phyloP scores from a whole-genome alignment of 1,139 yeast genomes.

The Candida dubliniensis region DNA sequence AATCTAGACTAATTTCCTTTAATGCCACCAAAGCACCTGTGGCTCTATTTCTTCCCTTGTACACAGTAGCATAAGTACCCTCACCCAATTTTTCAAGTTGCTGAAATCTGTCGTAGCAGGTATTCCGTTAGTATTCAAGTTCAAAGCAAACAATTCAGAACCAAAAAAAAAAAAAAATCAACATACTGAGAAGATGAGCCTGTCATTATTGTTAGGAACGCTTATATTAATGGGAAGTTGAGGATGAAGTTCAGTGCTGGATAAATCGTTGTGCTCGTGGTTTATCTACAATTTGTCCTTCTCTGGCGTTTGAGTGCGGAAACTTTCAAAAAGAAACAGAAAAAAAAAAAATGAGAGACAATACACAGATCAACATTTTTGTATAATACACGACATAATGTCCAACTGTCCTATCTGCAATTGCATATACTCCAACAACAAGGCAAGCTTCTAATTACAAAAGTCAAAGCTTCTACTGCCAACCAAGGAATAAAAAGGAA shows the following conservation, averaged over 20 bases:
- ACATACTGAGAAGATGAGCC: constrained; percentile 36
- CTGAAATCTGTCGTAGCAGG: constrained; percentile 35
- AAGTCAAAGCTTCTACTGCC: background rate
- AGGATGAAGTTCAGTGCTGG: background rate
- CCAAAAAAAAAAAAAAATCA: background rate
- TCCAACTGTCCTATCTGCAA: no score
- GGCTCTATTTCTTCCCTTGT: constrained; percentile 88
- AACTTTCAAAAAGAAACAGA: no score
- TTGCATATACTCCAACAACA: no score
- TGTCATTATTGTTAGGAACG: constrained; percentile 15
- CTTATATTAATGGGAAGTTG: background rate
- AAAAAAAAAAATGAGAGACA: no score
- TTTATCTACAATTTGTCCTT: no score
- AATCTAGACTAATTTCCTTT: constrained; percentile 90
- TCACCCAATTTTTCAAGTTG: constrained; percentile 90
- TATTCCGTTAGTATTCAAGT: constrained; percentile 6
- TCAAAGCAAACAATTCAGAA: background rate
- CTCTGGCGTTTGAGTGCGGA: no score
- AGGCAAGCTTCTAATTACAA: no score
- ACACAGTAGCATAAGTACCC: constrained; percentile 98
- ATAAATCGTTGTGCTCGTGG: no score
- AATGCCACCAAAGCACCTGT: constrained; percentile 93
- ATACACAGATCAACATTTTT: no score
- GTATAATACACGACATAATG: no score
- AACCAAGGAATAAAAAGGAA: no score